These are phyloP conservation scores for Oryza rufipogon DNA, from an alignment of 176 grass and related monocot genomes.

Conservation along the genomic window DNA sequence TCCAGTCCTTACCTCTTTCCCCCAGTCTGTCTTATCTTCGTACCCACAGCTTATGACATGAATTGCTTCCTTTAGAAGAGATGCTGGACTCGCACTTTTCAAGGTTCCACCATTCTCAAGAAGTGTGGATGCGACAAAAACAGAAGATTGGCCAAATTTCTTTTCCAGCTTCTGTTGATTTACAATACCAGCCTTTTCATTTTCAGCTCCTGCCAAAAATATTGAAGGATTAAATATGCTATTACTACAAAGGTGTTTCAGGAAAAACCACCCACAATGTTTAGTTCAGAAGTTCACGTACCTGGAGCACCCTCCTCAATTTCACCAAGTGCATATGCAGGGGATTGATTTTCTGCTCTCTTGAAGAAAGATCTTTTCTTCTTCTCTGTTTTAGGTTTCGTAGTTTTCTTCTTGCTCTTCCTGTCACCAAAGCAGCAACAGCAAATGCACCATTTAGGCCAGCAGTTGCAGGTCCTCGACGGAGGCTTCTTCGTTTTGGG, in stretches of 20 bases:
- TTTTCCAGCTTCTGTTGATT: background rate
- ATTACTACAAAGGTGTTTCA: background rate
- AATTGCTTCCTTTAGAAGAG: background rate
- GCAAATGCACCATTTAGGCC: background rate
- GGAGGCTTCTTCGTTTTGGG: conserved; percentile 1
- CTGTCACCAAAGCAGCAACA: conserved; percentile 4
- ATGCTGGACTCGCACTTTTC: background rate
- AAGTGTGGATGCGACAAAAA: background rate
- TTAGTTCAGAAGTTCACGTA: background rate
- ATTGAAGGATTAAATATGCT: conserved; percentile 4
- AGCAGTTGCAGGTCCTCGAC: background rate
- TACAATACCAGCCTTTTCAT: conserved; percentile 2
- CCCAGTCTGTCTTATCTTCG: conserved; percentile 1
- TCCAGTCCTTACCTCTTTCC: background rate
- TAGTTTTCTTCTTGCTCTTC: conserved; percentile 2
- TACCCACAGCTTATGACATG: background rate
- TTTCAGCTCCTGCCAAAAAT: conserved; percentile 11
- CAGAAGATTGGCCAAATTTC: conserved; percentile 8
- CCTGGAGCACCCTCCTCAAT: background rate
- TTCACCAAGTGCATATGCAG: background rate
- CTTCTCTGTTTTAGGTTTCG: conserved; percentile 1
- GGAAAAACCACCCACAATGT: background rate
- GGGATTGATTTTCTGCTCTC: background rate
- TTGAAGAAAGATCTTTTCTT: background rate
- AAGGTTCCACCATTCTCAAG: background rate